phyloP scores from a whole-genome alignment of 768 basidiomycete species.

The Amanita rimosa region DNA sequence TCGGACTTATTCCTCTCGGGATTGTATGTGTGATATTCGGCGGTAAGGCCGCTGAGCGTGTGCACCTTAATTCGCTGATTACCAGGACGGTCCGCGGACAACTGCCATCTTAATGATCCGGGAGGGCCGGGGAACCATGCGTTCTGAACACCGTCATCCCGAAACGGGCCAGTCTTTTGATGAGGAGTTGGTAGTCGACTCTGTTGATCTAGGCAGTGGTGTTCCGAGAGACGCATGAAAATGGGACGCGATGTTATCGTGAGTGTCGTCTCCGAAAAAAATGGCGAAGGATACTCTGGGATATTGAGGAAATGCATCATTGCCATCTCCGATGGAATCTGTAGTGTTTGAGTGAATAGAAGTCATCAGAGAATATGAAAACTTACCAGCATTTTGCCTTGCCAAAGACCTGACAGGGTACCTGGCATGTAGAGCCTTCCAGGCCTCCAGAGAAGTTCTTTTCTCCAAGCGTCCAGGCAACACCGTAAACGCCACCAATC shows the following conservation, averaged over 20 bases:
- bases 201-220: conserved; percentile 16
- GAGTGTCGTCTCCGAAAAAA: conserved; percentile 23
- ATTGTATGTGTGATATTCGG: background rate
- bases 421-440: conserved; percentile 37
- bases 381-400: conserved; percentile 51
- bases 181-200: conserved; percentile 16
- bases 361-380: background rate
- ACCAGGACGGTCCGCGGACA: background rate
- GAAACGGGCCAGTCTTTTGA: background rate
- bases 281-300: conserved; percentile 12
- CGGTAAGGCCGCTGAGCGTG: background rate
- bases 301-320: conserved; percentile 5
- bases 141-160: conserved; percentile 21
- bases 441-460: conserved; percentile 16
- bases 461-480: conserved; percentile 24
- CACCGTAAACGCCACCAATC: conserved; percentile 45
- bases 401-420: conserved; percentile 44
- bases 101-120: conserved; percentile 9
- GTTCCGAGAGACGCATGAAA: conserved; percentile 50
- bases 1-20: background rate
- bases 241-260: conserved; percentile 35
- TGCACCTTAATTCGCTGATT: background rate
- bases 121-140: conserved; percentile 27
- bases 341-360: background rate
- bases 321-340: conserved; percentile 3